Evolutionary conservation across 768 basidiomycete genomes (phyloP).

Genomic region (Mycena latifolia): DNA sequence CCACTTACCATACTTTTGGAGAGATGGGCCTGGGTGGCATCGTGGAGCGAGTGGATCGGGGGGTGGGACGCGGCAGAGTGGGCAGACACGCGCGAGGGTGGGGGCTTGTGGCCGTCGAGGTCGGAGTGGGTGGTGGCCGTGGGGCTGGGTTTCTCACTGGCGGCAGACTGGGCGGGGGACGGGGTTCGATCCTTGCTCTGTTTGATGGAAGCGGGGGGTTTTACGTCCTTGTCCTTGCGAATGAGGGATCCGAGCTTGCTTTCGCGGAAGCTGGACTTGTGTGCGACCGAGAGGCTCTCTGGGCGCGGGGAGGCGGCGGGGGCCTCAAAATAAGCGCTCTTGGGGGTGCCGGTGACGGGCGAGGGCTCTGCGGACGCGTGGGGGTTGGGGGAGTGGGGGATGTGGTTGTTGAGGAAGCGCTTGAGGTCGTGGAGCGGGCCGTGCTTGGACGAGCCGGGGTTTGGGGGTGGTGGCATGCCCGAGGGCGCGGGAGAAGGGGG

Average conservation of each 20-base stretch:
- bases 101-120: slow-evolving; percentile 37
- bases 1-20: slow-evolving; percentile 99
- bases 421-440: slow-evolving; percentile 94
- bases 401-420: slow-evolving; percentile 94
- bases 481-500: slow-evolving; percentile 34
- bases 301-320: slow-evolving; percentile 13
- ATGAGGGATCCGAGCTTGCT: slow-evolving; percentile 44
- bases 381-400: slow-evolving; percentile 72
- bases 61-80: slow-evolving; percentile 20
- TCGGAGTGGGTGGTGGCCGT: slow-evolving; percentile 38
- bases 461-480: slow-evolving; percentile 31
- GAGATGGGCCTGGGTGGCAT: slow-evolving; percentile 90
- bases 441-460: slow-evolving; percentile 44
- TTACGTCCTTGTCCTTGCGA: slow-evolving; percentile 43
- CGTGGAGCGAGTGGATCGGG: slow-evolving; percentile 61
- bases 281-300: slow-evolving; percentile 1
- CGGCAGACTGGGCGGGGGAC: slow-evolving; percentile 52
- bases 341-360: slow-evolving; percentile 14
- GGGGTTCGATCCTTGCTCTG: slow-evolving; percentile 61
- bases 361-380: slow-evolving; percentile 35
- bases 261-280: slow-evolving; percentile 19
- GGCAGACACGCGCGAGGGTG: slow-evolving; percentile 39
- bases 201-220: slow-evolving; percentile 42
- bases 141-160: slow-evolving; percentile 40
- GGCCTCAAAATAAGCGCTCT: slow-evolving; percentile 26